Evolutionary conservation across 768 basidiomycete genomes (phyloP).

Genomic region (Tremella fuciformis): DNA sequence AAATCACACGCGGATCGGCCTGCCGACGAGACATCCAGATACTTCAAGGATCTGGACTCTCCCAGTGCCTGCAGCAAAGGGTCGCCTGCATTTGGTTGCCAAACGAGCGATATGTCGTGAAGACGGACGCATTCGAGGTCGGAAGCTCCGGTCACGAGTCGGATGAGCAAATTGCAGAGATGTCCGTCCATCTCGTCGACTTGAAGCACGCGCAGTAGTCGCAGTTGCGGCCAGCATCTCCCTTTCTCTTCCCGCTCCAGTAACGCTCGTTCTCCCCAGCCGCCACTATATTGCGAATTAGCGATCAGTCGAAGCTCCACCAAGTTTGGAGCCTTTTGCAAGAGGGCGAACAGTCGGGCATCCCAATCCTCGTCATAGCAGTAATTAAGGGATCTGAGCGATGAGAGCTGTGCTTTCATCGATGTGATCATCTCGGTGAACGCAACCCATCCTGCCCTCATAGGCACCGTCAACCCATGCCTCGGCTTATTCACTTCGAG

Average conservation of each 20-base stretch:
- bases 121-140: too few species aligned
- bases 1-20: not conserved
- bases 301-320: not conserved
- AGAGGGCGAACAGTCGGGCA: not conserved
- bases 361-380: not conserved
- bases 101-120: too few species aligned
- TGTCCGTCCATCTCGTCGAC: constrained; percentile 1
- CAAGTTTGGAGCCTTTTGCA: not conserved
- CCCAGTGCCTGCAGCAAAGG: not conserved
- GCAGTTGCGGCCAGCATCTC: not conserved
- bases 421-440: not conserved
- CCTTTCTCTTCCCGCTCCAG: not conserved
- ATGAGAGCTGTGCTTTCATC: not conserved
- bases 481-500: too few species aligned
- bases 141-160: too few species aligned
- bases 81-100: too few species aligned
- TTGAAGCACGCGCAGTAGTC: not conserved
- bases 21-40: not conserved
- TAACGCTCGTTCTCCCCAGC: not conserved
- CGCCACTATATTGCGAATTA: not conserved
- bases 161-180: not conserved
- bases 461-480: too few species aligned
- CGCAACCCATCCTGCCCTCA: not conserved
- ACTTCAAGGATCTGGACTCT: not conserved
- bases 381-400: not conserved